Conservation (phyloP, 176 grass and related monocot genomes). For the Saccharum officinarum region DNA sequence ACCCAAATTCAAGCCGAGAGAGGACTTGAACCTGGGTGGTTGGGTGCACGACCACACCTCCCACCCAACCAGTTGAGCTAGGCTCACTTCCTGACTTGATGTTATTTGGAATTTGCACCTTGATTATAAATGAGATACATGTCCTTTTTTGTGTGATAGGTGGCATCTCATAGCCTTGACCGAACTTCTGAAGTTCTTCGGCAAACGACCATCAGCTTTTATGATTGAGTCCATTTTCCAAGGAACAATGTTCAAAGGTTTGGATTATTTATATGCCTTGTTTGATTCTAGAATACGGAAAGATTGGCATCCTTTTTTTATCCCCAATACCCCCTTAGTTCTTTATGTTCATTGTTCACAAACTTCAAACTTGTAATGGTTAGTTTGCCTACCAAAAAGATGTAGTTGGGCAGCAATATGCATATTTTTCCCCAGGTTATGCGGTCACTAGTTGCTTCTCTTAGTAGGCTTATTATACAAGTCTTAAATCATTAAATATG, state of each 20-base stretch:
- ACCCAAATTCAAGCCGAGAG: not conserved
- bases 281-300: not conserved
- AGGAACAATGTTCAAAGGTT: conserved; percentile 28
- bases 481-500: not conserved
- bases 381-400: not conserved
- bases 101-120: not conserved
- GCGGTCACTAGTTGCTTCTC: not conserved
- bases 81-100: not conserved
- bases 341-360: not conserved
- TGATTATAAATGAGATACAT: conserved; percentile 23
- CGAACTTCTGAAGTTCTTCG: conserved; percentile 92
- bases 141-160: conserved; percentile 48
- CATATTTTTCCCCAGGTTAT: not conserved
- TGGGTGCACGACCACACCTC: not conserved
- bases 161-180: conserved; percentile 98
- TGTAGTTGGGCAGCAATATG: not conserved
- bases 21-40: not conserved
- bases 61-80: not conserved
- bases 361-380: not conserved
- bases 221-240: conserved; percentile 49
- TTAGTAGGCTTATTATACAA: not conserved
- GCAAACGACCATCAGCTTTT: conserved; percentile 78
- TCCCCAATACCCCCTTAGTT: not conserved
- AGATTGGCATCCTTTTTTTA: not conserved
- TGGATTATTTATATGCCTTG: not conserved